These are phyloP conservation scores for Claviceps purpurea DNA, from an alignment of 2,329 filamentous ascomycete genomes.

Conservation along the genomic window DNA sequence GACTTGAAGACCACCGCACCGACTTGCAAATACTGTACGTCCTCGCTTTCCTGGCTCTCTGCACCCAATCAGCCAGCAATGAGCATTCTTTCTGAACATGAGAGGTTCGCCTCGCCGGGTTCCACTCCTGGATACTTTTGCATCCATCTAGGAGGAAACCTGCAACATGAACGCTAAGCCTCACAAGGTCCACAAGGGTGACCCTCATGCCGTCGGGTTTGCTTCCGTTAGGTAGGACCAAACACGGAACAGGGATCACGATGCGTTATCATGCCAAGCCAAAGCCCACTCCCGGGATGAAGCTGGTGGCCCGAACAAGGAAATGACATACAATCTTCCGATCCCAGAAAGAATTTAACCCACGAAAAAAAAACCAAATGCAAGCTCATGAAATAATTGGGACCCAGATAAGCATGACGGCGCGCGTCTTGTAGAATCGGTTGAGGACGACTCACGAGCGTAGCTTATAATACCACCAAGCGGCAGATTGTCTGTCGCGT, in stretches of 20 bases:
- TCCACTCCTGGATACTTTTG: too few relatives aligned
- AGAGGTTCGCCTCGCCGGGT: too few relatives aligned
- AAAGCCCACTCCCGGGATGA: background rate
- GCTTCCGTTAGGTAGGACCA: background rate
- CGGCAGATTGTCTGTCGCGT: too few relatives aligned
- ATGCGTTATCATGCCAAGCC: background rate
- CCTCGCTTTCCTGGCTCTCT: too few relatives aligned
- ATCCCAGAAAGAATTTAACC: background rate
- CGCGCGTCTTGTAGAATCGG: too few relatives aligned
- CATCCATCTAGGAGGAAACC: background rate
- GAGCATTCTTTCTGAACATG: too few relatives aligned
- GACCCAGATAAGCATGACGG: background rate
- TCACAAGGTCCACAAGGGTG: background rate
- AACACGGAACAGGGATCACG: slow-evolving; percentile 1
- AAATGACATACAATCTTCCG: background rate
- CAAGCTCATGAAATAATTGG: too few relatives aligned
- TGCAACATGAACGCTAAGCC: background rate
- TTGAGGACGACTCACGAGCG: too few relatives aligned
- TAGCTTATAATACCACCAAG: too few relatives aligned
- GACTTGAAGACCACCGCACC: too few relatives aligned
- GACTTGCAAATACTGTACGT: too few relatives aligned
- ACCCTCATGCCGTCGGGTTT: background rate
- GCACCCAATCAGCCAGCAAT: too few relatives aligned
- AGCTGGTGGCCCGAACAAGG: background rate
- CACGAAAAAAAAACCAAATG: background rate